These are phyloP conservation scores for Cordia subcordata DNA, from an alignment of 257 asterid species.

Conservation along the genomic window DNA sequence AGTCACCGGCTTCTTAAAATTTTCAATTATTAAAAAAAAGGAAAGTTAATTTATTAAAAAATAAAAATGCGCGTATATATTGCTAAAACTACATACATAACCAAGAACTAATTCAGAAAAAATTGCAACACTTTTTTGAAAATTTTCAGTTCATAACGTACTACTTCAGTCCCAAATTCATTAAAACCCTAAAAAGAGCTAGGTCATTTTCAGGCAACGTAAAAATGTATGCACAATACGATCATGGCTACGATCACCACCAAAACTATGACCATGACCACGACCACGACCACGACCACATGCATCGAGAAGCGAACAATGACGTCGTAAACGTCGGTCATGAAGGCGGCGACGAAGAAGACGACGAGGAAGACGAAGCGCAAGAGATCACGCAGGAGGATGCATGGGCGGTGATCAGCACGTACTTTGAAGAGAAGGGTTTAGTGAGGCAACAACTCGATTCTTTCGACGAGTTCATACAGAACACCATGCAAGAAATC, in stretches of 20 bases:
- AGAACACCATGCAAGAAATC: slow-evolving; percentile 58
- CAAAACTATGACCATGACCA: neutral
- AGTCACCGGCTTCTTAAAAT: neutral
- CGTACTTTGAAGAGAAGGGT: slow-evolving; percentile 55
- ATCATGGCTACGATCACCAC: neutral
- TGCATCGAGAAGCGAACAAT: neutral
- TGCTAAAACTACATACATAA: neutral
- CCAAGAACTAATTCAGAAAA: neutral
- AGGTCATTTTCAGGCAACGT: neutral
- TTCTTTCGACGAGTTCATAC: slow-evolving; percentile 51
- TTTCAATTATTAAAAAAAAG: neutral
- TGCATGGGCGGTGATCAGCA: slow-evolving; percentile 52
- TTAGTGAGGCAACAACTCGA: slow-evolving; percentile 51
- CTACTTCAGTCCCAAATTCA: neutral
- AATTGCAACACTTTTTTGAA: too few species aligned
- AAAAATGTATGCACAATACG: neutral
- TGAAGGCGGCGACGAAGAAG: neutral
- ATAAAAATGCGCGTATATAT: too few species aligned
- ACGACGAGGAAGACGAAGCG: slow-evolving; percentile 18
- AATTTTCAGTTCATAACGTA: neutral
- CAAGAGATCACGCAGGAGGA: slow-evolving; percentile 44
- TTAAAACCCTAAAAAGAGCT: too few species aligned
- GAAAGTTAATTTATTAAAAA: too few species aligned
- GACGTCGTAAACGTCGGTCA: neutral
- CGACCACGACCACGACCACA: neutral